These are phyloP conservation scores for Colletotrichum coccodes DNA, from an alignment of 2,329 filamentous ascomycete species.

Conservation along the genomic window DNA sequence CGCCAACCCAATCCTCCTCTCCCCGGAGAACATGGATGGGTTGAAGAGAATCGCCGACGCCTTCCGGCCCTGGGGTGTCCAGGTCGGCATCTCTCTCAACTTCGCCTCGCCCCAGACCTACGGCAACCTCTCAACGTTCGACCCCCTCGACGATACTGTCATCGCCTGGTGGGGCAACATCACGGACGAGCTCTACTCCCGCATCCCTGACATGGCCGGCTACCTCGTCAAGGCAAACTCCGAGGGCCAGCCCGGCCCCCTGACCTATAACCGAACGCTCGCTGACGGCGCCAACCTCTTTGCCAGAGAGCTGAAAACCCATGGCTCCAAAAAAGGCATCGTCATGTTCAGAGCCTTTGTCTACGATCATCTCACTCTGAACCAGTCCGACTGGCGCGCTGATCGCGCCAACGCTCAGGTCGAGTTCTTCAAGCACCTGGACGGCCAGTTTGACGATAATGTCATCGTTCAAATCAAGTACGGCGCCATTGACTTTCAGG, in stretches of 20 bases:
- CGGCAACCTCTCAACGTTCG: conserved; percentile 68
- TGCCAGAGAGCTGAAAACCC: conserved; percentile 64
- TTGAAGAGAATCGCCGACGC: conserved; percentile 70
- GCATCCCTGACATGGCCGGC: conserved; percentile 74
- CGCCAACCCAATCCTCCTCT: conserved; percentile 69
- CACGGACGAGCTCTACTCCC: conserved; percentile 67
- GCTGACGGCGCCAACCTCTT: conserved; percentile 77
- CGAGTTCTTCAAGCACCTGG: conserved; percentile 72
- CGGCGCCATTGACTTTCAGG: conserved; percentile 79
- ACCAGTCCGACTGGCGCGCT: conserved; percentile 69
- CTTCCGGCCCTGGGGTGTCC: conserved; percentile 74
- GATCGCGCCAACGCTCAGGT: conserved; percentile 78
- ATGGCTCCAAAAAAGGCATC: conserved; percentile 60
- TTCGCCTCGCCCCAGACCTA: conserved; percentile 71
- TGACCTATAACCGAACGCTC: conserved; percentile 76
- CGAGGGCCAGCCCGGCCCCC: conserved; percentile 76
- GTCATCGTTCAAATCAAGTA: conserved; percentile 80
- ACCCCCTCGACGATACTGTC: conserved; percentile 70
- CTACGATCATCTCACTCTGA: conserved; percentile 61
- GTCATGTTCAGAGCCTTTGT: conserved; percentile 80
- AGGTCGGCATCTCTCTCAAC: conserved; percentile 73
- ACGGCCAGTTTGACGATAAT: conserved; percentile 75
- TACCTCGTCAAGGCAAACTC: conserved; percentile 79
- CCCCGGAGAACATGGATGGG: conserved; percentile 66
- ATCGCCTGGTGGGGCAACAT: conserved; percentile 71